A percentile compares a stretch with the other conserved stretches of the same genome.
Evolutionary conservation across 768 basidiomycete genomes (phyloP).

Genomic region (Pisolithus orientalis): DNA sequence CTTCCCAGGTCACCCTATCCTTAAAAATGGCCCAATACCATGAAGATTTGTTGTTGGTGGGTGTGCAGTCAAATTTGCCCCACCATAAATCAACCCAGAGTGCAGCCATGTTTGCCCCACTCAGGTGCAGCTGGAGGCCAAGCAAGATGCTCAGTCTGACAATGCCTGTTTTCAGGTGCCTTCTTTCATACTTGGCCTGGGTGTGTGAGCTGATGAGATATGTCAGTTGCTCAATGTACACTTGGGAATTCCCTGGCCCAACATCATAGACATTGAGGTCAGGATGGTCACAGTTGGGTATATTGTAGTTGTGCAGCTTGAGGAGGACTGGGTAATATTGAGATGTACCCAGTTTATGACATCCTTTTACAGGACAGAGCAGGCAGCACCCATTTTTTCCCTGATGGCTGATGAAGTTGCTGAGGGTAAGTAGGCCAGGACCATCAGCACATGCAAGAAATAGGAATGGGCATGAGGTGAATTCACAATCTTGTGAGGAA

Average conservation of each 20-base stretch:
- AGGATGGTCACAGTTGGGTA: slow-evolving; percentile 13
- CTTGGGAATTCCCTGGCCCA: not conserved
- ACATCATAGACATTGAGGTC: slow-evolving; percentile 18
- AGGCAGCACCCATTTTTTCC: slow-evolving; percentile 20
- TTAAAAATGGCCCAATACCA: not conserved
- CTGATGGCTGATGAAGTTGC: slow-evolving; percentile 31
- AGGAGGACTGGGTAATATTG: slow-evolving; percentile 33
- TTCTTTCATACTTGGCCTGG: slow-evolving; percentile 13
- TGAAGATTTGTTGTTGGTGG: not conserved
- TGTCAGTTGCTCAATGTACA: not conserved
- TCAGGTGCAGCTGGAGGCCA: slow-evolving; percentile 35
- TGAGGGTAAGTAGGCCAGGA: slow-evolving; percentile 22
- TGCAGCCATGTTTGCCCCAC: slow-evolving; percentile 20
- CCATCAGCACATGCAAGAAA: slow-evolving; percentile 26
- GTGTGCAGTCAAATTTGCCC: slow-evolving; percentile 3
- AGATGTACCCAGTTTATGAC: slow-evolving; percentile 21
- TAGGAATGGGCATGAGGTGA: slow-evolving; percentile 12
- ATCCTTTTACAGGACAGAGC: slow-evolving; percentile 25
- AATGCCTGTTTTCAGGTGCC: slow-evolving; percentile 28
- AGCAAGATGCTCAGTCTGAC: slow-evolving; percentile 30
- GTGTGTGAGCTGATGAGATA: slow-evolving; percentile 13
- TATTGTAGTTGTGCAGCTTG: slow-evolving; percentile 21
- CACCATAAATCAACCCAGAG: slow-evolving; percentile 8
- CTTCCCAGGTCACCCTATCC: not conserved
- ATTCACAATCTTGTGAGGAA: not conserved